Base-by-base conservation (phyloP, 2,329 filamentous ascomycete species). In the Fusarium tricinctum region DNA sequence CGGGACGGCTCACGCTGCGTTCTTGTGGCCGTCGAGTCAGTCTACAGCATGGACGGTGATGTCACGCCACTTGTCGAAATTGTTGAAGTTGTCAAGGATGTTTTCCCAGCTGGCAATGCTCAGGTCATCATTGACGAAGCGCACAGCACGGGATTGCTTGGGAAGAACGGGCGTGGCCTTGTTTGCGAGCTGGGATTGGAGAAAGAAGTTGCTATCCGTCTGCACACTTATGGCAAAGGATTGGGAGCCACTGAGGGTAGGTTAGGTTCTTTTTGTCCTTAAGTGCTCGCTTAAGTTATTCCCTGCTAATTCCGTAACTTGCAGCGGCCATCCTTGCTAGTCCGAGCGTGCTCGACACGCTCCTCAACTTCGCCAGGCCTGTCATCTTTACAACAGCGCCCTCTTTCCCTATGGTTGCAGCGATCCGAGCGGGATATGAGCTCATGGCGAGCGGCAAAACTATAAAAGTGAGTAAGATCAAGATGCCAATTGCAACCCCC, bases 261-360 rank as follows among this genome's bases (percentile, higher is more conserved):
- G 46, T 19, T 49, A 49, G 6, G 46, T 19, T 30, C 9, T 28
- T 12, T 23, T 23, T 6, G 23, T 23, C 23, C 6, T 23, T 8
- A 23, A 23, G 23, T 23, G 4, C 23, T 23, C 5, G 23, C n/a
- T n/a, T n/a, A n/a, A n/a, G 23, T 28, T 49, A 5, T 23, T 20
- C n/a, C 2, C 6, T 8, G 32, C 32, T 49, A 39, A 49, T 12
- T 10, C 32, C 6, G 20, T 19, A 3, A 23, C 12, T n/a, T n/a
- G 8, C 17, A 49, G 46, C 33, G 46, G 46, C 46, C 46, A 49
- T 49, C 17, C 46, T 49, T 9, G 46, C 32, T 8, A 39, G 46
- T 7, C 32, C 22, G 3, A 49, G 46, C 8, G 33, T 49, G 5
- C 46, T 49, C 20, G 46, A 49, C 14, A 49, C 33, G 14, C 46